Evolutionary conservation across 148 eudicot species (phyloP).

Genomic region (Nyssa sinensis): DNA sequence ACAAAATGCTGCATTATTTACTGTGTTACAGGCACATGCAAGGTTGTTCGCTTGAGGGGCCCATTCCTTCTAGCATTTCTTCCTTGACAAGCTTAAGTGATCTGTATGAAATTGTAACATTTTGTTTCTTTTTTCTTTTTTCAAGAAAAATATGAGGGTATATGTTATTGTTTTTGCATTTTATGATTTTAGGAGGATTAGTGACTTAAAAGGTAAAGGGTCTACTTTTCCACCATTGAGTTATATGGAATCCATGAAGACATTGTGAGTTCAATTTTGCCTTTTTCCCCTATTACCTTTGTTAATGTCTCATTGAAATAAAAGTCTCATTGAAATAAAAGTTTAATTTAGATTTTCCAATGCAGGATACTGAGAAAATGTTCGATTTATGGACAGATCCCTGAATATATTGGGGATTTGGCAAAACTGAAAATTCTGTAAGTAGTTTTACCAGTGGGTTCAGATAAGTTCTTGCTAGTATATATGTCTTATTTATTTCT

Average conservation of each 20-base stretch:
- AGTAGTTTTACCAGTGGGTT: slow-evolving; percentile 13
- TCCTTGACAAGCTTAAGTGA: slow-evolving; percentile 46
- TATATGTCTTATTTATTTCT: not conserved
- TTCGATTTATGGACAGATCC: slow-evolving; percentile 45
- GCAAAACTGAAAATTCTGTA: slow-evolving; percentile 45
- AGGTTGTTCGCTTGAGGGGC: slow-evolving; percentile 59
- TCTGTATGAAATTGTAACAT: slow-evolving; percentile 34
- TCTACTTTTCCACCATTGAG: slow-evolving; percentile 42
- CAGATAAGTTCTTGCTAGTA: not conserved
- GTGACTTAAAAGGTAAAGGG: slow-evolving; percentile 44
- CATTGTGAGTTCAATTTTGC: slow-evolving; percentile 33
- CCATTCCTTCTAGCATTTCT: slow-evolving; percentile 53
- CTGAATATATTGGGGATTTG: slow-evolving; percentile 44
- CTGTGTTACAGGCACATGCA: slow-evolving; percentile 44
- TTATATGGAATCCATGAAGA: slow-evolving; percentile 37
- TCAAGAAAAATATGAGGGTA: not conserved
- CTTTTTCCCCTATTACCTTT: not conserved
- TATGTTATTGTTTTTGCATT: not conserved
- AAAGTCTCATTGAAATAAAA: no score
- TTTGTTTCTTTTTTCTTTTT: not conserved
- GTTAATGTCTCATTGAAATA: no score
- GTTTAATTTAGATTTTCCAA: not conserved
- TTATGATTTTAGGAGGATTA: slow-evolving; percentile 44
- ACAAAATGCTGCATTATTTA: not conserved
- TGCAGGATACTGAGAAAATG: slow-evolving; percentile 52